Base-by-base conservation (phyloP, 768 basidiomycete species). In the Kwoniella mangroviensis region DNA sequence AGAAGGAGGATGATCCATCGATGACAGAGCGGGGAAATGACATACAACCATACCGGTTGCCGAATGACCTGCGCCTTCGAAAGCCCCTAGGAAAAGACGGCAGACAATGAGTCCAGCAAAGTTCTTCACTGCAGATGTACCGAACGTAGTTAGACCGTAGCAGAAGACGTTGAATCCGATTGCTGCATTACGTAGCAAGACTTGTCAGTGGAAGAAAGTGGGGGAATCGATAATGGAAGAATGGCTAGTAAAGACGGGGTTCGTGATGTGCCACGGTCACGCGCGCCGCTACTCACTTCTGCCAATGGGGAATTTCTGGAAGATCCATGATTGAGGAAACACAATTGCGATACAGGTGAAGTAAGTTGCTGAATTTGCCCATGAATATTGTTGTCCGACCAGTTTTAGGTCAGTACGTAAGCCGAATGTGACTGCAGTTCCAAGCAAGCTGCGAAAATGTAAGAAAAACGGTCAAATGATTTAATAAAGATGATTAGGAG, bases 21-120 rank as follows among this genome's bases (percentile, higher is more conserved):
- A 86, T 84, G 2, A 1, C 83, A 84, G 52, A 86, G 85, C 68
- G 85, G 85, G 62, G 81, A 34, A 34, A 34, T 81, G 24, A 70
- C 55, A 1, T 60, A 67, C 61, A 3, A 65, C 53, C n/a, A 65
- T 34, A 19, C 63, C 63, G 28, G 63, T 65, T 5, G 63, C 63
- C 10, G 63, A 65, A 43, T 65, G 63, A 22, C 63, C 63, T 10
- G 63, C 63, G 42, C 63, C 63, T 43, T 79, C 78, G 45, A 77
- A 75, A 3, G 77, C 21, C 3, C 78, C 78, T 1, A 79, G 69
- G 51, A 79, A 63, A 53, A 77, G 70, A 1, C 78, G 70, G 40
- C 56, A 65, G 28, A 66, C 74, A 6, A 65, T 42, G n/a, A 77
- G 64, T 4, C 71, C 69, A 2, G 67, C 63, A 45, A 69, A 76